Base-by-base conservation (phyloP, 2,329 filamentous ascomycete genomes). In the Simplicillium sp. region DNA sequence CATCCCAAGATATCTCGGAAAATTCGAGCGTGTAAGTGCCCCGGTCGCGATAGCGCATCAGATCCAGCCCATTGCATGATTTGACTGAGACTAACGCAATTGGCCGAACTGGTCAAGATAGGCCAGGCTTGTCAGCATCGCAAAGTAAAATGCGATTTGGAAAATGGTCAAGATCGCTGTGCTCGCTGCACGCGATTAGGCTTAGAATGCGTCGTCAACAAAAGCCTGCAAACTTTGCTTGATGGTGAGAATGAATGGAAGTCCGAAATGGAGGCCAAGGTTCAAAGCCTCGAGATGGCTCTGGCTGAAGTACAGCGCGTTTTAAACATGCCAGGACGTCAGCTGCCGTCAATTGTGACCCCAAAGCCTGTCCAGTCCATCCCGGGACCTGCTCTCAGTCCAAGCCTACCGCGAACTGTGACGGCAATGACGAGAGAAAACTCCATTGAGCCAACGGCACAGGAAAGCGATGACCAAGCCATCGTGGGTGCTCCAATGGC, bases 71-170 rank as follows among this genome's bases (percentile, higher is more conserved):
- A 25, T 25, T 5, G 20, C 20, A 25, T 25, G 20, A 25, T 5
- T 5, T 25, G 20, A 25, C 20, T 5, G 17, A 3, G 37, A 32
- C 36, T 11, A 33, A n/a, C 20, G 5, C 12, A 25, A 25, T 25
- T 25, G 20, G 9, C 20, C 20, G 20, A 25, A 25, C 5, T 25
- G 20, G 20, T 25, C 20, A 25, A 5, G 5, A 33, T 33, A 58
- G 56, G 56, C 44, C 53, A 56, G 43, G 68, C 71, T 51, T 74
- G 70, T 45, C 70, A 73, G 47, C 63, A 62, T 16, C 68, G 72
- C 48, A 76, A 76, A 52, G 73, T 76, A 48, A 70, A 71, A 49
- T 76, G 72, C 50, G 65, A 70, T 43, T 64, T 73, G 47, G 61
- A 65, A 41, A 46, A 48, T 28, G 68, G 67, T 7, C 60, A 68